These are phyloP conservation scores for Pelagophyceae sp. DNA, from an alignment of 352 stramenopile species.

Conservation along the genomic window DNA sequence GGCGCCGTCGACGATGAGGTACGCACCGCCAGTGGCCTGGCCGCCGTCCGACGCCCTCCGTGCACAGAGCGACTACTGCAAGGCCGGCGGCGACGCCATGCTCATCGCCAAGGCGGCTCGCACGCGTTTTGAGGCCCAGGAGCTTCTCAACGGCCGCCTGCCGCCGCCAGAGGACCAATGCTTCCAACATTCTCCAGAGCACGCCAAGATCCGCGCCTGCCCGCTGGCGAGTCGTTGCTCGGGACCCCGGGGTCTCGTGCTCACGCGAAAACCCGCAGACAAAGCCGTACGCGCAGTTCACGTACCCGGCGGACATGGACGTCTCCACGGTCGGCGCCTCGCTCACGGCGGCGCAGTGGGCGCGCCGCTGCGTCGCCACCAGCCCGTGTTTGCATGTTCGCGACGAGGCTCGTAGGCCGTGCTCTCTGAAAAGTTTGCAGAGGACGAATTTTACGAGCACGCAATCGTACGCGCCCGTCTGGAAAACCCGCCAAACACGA, in stretches of 20 bases:
- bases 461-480: too few relatives aligned
- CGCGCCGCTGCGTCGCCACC: not conserved
- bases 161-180: not conserved
- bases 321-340: not conserved
- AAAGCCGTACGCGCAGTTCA: not conserved
- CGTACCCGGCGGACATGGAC: not conserved
- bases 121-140: not conserved
- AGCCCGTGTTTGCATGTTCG: too few relatives aligned
- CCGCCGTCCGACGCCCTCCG: not conserved
- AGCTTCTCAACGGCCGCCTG: not conserved
- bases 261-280: not conserved
- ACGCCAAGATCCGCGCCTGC: not conserved
- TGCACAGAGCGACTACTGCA: not conserved
- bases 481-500: too few relatives aligned
- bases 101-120: not conserved
- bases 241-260: too few relatives aligned
- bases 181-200: not conserved
- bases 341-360: not conserved
- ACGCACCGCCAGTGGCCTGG: not conserved
- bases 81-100: not conserved
- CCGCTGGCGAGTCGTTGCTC: not conserved
- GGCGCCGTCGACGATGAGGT: not conserved
- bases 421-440: not conserved
- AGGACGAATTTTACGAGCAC: conserved; percentile 10
- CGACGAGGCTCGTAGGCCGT: too few relatives aligned